Evolutionary conservation across 73 alveolate species (phyloP).

Genomic region (Blepharisma stoltei): DNA sequence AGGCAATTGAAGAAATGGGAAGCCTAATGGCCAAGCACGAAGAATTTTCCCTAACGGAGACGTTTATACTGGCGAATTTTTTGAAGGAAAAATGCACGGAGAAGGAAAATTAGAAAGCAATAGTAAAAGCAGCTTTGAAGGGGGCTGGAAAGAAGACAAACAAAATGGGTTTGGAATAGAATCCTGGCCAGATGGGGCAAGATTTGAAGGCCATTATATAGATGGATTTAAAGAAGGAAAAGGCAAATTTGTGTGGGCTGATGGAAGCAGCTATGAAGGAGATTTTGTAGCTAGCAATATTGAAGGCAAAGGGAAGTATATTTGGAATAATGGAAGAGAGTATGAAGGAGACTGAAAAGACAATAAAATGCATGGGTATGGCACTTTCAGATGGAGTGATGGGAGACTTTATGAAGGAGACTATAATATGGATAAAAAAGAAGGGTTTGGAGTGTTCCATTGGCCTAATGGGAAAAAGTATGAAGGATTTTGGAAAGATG

Average conservation of each 20-base stretch:
- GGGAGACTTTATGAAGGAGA: constrained; percentile 1
- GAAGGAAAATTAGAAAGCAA: not conserved
- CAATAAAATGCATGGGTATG: not conserved
- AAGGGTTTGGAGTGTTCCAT: not conserved
- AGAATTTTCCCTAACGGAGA: not conserved
- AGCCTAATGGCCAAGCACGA: not conserved
- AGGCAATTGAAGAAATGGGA: not conserved
- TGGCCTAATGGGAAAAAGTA: constrained; percentile 3
- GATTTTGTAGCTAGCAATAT: not conserved
- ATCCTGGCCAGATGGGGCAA: not conserved
- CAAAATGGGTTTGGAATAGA: too few species aligned
- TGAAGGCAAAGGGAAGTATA: constrained; percentile 4
- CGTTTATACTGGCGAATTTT: not conserved
- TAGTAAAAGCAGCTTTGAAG: too few species aligned
- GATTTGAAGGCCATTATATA: not conserved
- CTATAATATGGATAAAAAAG: not conserved
- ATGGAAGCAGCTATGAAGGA: not conserved
- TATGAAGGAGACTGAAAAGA: constrained; percentile 20
- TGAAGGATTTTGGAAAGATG: constrained; percentile 2
- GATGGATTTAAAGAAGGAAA: not conserved
- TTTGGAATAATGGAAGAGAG: constrained; percentile 5
- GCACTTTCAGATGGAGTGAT: not conserved
- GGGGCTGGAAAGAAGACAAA: too few species aligned
- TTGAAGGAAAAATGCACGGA: not conserved
- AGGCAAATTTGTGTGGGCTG: not conserved